Base-by-base conservation (phyloP, 2,329 filamentous ascomycete species). In the Cryphonectria naterciae region DNA sequence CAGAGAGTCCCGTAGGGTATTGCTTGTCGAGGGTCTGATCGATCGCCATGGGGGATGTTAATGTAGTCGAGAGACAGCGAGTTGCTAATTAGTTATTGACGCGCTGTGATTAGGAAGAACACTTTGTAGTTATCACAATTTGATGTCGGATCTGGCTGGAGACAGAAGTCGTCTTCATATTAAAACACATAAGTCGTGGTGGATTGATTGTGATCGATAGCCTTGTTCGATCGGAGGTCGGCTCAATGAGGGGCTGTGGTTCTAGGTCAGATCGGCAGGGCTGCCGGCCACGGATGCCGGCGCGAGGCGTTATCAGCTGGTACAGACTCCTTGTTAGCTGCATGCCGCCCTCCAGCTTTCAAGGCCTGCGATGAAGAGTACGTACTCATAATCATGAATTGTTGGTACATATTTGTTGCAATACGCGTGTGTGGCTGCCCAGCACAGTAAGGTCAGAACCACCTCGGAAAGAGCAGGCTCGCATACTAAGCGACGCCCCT, bases 1-100 rank as follows among this genome's bases (percentile, higher is more conserved):
- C 81, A 43, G 82, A 77, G 32, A 77, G 76, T 11, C 82, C 80
- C 5, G 81, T 81, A n/a, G 66, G 54, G 28, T 70, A 70, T n/a
- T 35, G n/a, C 19, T 70, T n/a, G 25, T 22, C 64, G 35, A 13
- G 46, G 8, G 58, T 15, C 25, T 67, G 39, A 13, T 54, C 43
- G 54, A 43, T 35, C 28, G 58, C 39, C 64, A 67, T 70, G 41
- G 19, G 25, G 25, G 17, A 8, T 32, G 54, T 28, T 2, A 17
- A 28, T 56, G 25, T 17, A 22, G 25, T 19, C 25, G 54, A 35
- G 1, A 32, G 54, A 28, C 28, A 58, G 13, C 6, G 15, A 35
- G 28, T 5, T 13, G 54, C 25, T 17, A 19, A 17, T 32, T 19
- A 19, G 22, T n/a, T 58, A 6, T 58, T 58, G 15, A 32, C 15